Evolutionary conservation across 805 yeast genomes (phyloP), one percentile per base, ranked within the genome.

Genomic region (Scheffersomyces ergatensis): DNA sequence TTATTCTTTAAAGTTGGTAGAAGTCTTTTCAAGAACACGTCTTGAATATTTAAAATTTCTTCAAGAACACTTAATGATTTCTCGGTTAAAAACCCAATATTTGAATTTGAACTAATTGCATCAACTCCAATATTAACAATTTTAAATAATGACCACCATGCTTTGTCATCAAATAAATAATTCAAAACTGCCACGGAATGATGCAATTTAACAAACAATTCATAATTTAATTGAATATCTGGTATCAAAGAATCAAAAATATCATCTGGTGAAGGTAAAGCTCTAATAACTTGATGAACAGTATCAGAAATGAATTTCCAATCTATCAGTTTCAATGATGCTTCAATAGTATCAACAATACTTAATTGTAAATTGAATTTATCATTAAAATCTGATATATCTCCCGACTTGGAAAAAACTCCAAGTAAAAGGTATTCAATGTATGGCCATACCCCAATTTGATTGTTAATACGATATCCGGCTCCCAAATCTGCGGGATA

Each of bases 401-500:
- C 60, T 2, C 63, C 39, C 2, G 86, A 65, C 19, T 78, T 75
- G 5, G 74, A 76, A 48, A 89, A 78, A 0, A 89, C 78, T 33
- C 84, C 85, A 11, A 74, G 63, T n/a, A 85, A 54, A 12, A 89
- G 57, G 50, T 78, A 89, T 39, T 88, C 92, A 39, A 86, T 58
- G 51, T 90, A 92, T 2, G 93, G 89, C 78, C 89, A 79, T 5
- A 89, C 61, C 2, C 96, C 96, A 14, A 70, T 58, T 24, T 67
- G 56, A 34, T 57, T 76, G 38, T 60, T 56, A 26, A 45, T 36
- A 50, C 95, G 73, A 47, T 80, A 76, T 0, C 70, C 67, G 2
- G 57, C 56, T 0, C 96, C 96, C 20, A 89, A 57, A 38, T 74
- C 78, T 5, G 66, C 50, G 0, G 96, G 96, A 51, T 72, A 85